These are phyloP conservation scores for Boletellus ananiceps DNA, from an alignment of 768 basidiomycete genomes.

Conservation along the genomic window DNA sequence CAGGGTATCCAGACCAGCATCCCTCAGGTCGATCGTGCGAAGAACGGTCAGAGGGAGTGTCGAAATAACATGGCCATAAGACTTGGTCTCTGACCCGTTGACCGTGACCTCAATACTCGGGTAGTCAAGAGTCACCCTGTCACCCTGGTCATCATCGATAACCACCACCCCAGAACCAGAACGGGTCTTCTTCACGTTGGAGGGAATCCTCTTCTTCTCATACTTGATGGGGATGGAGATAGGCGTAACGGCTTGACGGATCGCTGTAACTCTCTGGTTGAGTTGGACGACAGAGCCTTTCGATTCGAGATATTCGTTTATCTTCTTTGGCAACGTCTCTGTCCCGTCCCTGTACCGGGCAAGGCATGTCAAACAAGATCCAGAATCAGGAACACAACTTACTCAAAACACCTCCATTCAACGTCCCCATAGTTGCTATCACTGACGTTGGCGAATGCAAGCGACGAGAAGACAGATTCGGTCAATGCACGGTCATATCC, in stretches of 20 bases:
- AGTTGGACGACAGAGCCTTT: too few species aligned
- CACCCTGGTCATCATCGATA: too few species aligned
- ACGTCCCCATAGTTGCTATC: not conserved
- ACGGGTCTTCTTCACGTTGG: too few species aligned
- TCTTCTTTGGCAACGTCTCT: slow-evolving; percentile 16
- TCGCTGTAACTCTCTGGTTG: too few species aligned
- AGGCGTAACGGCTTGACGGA: too few species aligned
- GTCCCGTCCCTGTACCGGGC: slow-evolving; percentile 17
- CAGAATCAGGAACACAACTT: not conserved
- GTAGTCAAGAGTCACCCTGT: too few species aligned
- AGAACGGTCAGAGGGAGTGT: slow-evolving; percentile 38
- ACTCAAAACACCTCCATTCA: not conserved
- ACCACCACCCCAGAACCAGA: too few species aligned
- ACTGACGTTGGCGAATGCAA: not conserved
- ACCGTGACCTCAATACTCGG: too few species aligned
- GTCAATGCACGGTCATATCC: not conserved
- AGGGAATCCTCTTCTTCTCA: too few species aligned
- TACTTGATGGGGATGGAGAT: too few species aligned
- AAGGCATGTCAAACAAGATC: not conserved
- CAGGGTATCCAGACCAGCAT: slow-evolving; percentile 20
- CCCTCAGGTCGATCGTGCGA: slow-evolving; percentile 31
- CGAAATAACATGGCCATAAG: slow-evolving; percentile 40
- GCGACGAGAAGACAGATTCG: not conserved
- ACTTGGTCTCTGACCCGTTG: not conserved
- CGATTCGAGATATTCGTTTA: slow-evolving; percentile 6